Evolutionary conservation across 2,329 filamentous ascomycete genomes (phyloP), one percentile per base, ranked within the genome.

Genomic region (Lasiodiplodia citricola): DNA sequence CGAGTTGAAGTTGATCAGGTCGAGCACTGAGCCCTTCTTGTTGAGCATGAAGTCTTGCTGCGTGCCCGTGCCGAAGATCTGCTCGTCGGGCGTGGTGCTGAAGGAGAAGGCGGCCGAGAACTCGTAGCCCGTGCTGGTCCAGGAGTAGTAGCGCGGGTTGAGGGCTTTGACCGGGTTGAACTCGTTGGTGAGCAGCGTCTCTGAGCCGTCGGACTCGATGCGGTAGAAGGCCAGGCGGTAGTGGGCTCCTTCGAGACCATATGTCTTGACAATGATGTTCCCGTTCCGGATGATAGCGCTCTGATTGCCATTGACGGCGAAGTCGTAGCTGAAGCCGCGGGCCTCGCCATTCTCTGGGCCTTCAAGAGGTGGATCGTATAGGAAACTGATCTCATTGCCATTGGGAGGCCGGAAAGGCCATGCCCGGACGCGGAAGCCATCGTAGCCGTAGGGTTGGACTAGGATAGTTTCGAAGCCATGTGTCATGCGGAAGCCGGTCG

Each of bases 361-460:
- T 71, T 81, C 79, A 0, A 81, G 72, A 3, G 79, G 79, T 11
- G 80, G 80, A 64, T 81, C 80, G 60, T 79, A 80, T 13, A 81
- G 58, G 65, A 81, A 80, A 63, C 78, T 76, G 70, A 78, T 72
- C 69, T 81, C 79, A 23, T 79, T 73, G 14, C 77, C 78, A 2
- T 74, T 76, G 7, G 76, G 75, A 28, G 78, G 78, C 13, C 76
- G 72, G 69, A 77, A 80, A 0, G 79, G 77, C 80, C 79, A 81
- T 8, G 79, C 79, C 66, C 79, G 75, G 5, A 81, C 77, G 7
- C 79, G 76, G 58, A 81, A 80, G 1, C 79, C 79, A 70, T 81
- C 79, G 62, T 79, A 79, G 14, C 79, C 79, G 71, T 76, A 81
- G 13, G 79, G 79, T 64, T 81, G 79, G 5, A 81, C 76, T 1